Conservation (phyloP, 2,329 filamentous ascomycete species). For the Fusarium musae region DNA sequence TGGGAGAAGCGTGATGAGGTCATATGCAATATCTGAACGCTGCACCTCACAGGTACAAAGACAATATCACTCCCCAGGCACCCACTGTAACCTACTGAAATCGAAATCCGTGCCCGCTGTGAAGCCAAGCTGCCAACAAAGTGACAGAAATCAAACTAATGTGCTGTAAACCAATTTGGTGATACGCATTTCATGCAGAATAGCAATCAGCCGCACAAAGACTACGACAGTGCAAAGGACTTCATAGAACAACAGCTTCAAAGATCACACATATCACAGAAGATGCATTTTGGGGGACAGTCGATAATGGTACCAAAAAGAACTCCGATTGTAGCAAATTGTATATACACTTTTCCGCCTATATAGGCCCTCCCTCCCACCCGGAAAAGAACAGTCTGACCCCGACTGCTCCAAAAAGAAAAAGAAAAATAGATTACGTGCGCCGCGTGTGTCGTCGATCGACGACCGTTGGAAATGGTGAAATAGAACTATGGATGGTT, state of each 20-base stretch:
- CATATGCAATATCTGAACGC: neutral
- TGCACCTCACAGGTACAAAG: neutral
- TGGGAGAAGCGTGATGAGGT: neutral
- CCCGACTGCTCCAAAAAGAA: neutral
- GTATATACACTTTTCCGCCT: slow-evolving; percentile 1
- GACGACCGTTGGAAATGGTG: neutral
- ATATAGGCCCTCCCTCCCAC: neutral
- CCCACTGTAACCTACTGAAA: neutral
- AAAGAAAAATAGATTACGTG: neutral
- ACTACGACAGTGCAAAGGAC: neutral
- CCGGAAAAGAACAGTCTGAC: neutral
- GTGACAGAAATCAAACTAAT: neutral
- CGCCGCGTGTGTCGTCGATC: neutral
- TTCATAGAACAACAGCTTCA: neutral
- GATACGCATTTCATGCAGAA: neutral
- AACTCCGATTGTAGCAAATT: neutral
- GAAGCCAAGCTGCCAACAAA: neutral
- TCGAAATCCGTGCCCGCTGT: too few species aligned
- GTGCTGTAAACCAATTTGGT: neutral
- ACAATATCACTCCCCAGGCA: neutral
- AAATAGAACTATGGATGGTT: neutral
- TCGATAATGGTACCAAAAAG: slow-evolving; percentile 1
- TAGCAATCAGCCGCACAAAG: neutral
- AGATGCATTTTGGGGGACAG: neutral
- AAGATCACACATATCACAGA: neutral